Base-by-base conservation (phyloP, 345 rosid genomes). In the Dipteronia sinensis region DNA sequence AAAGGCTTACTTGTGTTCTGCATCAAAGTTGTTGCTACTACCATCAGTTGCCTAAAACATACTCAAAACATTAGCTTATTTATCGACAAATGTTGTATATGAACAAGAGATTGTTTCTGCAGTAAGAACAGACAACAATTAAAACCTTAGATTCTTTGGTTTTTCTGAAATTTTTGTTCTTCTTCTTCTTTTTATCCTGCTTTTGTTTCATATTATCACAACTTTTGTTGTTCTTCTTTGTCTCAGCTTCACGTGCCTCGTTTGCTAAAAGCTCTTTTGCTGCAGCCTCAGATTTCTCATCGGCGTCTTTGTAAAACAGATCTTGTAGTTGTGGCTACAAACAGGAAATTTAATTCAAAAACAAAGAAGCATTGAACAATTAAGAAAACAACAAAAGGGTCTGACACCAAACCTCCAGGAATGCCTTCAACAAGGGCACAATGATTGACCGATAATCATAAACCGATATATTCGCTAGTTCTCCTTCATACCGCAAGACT, bases 361-460 rank as follows among this genome's bases (percentile, higher is more conserved):
- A 15, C 44, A 49, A 20, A 12, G 38, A 59, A 15, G n/a, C 3
- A 12, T 3, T 20, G 13, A 59, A 59, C 0, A 59, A 59, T 12
- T 59, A 40, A 40, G 38, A 40, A n/a, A 20, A 22, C 22, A 40
- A 56, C 29, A 59, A 0, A 40, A 23, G 55, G 31, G 38, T n/a
- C 20, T 27, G n/a, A 22, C 29, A 7, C 34, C 40, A 59, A 59
- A 40, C 76, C 67, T 20, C 16, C 15, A 73, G 15, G n/a, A 59
- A 23, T 22, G 38, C 42, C 53, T 72, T 72, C 66, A 59, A 2
- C 17, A 71, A 10, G 10, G 64, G 27, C 16, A 34, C 10, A 56
- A 72, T 55, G 25, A 71, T 31, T 56, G 42, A 38, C 65, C 66
- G 29, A 59, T 72, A 72, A 19, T 72, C 75, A 58, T 34, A 34